Conservation (phyloP, 495 filamentous ascomycete species). For the Annulohypoxylon moriforme region DNA sequence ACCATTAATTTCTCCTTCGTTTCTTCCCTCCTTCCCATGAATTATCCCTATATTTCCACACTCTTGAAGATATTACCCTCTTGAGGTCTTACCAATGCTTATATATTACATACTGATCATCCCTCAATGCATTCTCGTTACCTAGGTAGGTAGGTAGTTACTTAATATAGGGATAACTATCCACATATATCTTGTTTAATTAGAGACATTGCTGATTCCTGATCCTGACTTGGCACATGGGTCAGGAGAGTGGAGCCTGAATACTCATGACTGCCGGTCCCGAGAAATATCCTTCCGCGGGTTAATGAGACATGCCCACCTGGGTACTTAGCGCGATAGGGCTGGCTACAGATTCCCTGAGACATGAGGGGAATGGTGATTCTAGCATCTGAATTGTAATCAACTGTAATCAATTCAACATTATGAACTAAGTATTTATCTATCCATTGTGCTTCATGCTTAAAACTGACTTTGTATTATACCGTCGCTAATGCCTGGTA, state of each 20-base stretch:
- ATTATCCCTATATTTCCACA: neutral
- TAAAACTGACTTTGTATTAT: neutral
- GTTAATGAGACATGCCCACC: neutral
- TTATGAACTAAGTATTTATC: no score
- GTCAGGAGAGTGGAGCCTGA: neutral
- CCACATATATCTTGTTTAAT: neutral
- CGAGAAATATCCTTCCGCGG: neutral
- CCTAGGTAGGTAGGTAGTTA: neutral
- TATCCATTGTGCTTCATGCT: neutral
- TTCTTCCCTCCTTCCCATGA: neutral
- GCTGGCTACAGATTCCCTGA: neutral
- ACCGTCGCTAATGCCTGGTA: neutral
- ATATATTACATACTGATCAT: neutral
- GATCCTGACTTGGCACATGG: neutral
- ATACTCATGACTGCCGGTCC: neutral
- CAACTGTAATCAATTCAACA: no score
- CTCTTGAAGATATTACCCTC: neutral
- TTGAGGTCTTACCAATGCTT: neutral
- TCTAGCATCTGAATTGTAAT: no score
- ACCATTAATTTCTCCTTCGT: neutral
- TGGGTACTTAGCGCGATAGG: neutral
- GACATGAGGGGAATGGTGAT: no score
- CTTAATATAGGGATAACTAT: neutral
- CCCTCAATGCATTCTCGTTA: neutral
- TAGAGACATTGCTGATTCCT: neutral